Conservation (phyloP, 2,329 filamentous ascomycete species). For the Claviceps maximensis region DNA sequence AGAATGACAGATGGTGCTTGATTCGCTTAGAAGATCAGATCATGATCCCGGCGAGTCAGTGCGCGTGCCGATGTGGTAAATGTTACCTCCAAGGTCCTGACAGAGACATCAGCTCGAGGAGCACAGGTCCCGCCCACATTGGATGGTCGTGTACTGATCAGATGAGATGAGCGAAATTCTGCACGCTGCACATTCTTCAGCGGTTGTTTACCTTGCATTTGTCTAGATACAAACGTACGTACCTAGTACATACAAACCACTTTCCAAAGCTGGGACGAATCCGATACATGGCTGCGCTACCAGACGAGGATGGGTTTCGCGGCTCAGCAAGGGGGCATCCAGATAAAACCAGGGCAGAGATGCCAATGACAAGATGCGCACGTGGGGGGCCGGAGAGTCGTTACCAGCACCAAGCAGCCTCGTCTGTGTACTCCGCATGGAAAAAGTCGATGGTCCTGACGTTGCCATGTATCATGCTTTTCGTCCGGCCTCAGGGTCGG, state of each 20-base stretch:
- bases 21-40: neutral
- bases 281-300: too few relatives aligned
- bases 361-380: too few relatives aligned
- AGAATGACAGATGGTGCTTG: neutral
- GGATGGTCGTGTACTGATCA: neutral
- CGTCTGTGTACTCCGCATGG: too few relatives aligned
- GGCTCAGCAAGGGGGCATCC: too few relatives aligned
- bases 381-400: neutral
- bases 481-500: neutral
- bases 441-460: too few relatives aligned
- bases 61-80: neutral
- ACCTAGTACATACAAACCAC: neutral
- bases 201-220: neutral
- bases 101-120: neutral
- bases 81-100: too few relatives aligned
- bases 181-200: neutral
- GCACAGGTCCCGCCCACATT: neutral
- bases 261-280: neutral
- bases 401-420: too few relatives aligned
- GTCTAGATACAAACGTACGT: neutral
- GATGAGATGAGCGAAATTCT: neutral
- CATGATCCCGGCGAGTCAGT: conserved; percentile 1
- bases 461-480: neutral
- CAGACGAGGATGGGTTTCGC: too few relatives aligned
- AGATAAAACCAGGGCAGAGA: too few relatives aligned